Base-by-base conservation (phyloP, 2,329 filamentous ascomycete genomes). In the Calonectria multiphialidica region DNA sequence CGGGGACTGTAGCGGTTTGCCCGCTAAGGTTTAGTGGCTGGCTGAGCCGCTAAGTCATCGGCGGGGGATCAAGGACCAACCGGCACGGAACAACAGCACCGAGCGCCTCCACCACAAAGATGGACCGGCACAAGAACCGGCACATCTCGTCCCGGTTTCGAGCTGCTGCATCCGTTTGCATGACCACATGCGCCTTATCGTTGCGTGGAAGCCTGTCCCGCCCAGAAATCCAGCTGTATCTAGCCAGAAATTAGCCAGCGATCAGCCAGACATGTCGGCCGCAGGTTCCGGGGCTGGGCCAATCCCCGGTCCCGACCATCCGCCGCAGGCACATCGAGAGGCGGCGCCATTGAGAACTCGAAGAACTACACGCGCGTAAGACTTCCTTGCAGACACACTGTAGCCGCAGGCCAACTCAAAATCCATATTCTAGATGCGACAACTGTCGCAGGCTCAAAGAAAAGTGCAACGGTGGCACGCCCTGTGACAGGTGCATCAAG, bases 391-490 rank as follows among this genome's bases (percentile, higher is more conserved):
- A 3, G 8, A 9, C 18, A 21, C 18, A 28, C 23, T 9, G 28
- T 37, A 2, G 57, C 8, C 21, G 3, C 23, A 45, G 2, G 12
- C 13, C n/a, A 8, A 30, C 16, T 15, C n/a, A 16, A 37, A 40
- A 12, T 67, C 42, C 6, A 5, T n/a, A 15, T 42, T 4, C 0
- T 25, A 79, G 77, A 21, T 79, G 77, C 25, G 74, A 78, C 23
- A 59, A 75, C 33, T 79, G 77, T 9, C 70, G 76, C 9, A 70
- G 72, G 23, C 73, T 79, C 7, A 76, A 76, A 16, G 72, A 79
- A 64, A 79, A 77, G 47, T 77, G 70, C 37, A 69, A 72, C 33
- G 75, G 76, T 35, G 66, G 49, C 13, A 55, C 59, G 10, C 73
- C 76, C 30, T 79, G 76, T 16, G 65, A 75, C 35, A 73, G 74